phyloP scores from a whole-genome alignment of 441 rosid species.

The Bruguiera hainesii region DNA sequence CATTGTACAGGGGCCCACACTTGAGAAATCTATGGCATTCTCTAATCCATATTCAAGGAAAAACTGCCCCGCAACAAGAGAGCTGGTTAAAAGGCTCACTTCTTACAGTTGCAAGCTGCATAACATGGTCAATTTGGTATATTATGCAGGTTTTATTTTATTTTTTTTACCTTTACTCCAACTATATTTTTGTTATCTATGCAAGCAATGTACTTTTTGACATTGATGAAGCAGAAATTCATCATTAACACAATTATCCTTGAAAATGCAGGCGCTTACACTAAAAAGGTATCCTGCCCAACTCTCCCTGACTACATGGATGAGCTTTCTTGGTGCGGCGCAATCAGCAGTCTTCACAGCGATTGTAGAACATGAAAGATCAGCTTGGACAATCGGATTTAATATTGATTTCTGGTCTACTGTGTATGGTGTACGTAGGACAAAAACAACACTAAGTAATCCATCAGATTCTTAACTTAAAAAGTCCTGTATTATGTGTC shows the following conservation, averaged over 20 bases:
- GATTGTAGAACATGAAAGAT: constrained; percentile 37
- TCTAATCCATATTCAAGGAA: constrained; percentile 34
- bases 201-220: background rate
- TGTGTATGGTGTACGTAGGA: constrained; percentile 46
- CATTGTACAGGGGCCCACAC: constrained; percentile 54
- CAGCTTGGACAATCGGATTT: constrained; percentile 55
- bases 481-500: background rate
- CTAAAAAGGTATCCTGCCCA: constrained; percentile 62
- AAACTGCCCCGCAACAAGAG: constrained; percentile 19
- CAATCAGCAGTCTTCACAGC: constrained; percentile 60
- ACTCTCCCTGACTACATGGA: constrained; percentile 66
- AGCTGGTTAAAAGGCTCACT: constrained; percentile 61
- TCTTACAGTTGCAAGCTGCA: constrained; percentile 53
- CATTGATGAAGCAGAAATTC: background rate
- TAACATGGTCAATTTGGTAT: constrained; percentile 56
- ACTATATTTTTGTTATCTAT: too few species aligned
- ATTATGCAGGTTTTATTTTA: constrained; percentile 61
- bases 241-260: background rate
- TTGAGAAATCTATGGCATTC: constrained; percentile 38
- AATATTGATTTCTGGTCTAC: constrained; percentile 58
- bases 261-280: constrained; percentile 42
- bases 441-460: background rate
- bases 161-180: background rate
- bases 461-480: background rate
- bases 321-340: constrained; percentile 51